phyloP scores from a whole-genome alignment of 176 grass and related monocot genomes.

The Saccharum spontaneum region DNA sequence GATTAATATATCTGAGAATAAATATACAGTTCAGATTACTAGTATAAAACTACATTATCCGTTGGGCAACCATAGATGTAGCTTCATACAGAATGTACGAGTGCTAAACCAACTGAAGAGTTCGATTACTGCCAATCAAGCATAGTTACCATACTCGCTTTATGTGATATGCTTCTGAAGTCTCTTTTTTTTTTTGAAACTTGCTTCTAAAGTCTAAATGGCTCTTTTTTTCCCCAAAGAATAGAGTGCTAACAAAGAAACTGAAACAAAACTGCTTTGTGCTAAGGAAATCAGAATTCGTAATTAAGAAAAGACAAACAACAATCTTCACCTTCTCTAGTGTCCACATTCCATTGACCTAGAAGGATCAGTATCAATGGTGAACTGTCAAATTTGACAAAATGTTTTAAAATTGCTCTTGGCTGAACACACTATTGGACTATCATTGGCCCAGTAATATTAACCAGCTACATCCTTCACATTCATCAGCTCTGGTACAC shows the following conservation, averaged over 20 bases:
- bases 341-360: not conserved
- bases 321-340: not conserved
- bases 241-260: not conserved
- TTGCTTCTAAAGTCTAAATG: not conserved
- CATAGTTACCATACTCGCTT: not conserved
- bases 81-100: not conserved
- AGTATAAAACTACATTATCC: conserved; percentile 27
- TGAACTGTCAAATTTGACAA: not conserved
- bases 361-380: not conserved
- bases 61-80: not conserved
- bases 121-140: not conserved
- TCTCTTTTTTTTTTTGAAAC: not conserved
- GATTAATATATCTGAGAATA: conserved; percentile 5
- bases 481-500: not conserved
- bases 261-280: not conserved
- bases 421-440: not conserved
- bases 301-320: not conserved
- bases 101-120: not conserved
- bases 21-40: conserved; percentile 13
- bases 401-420: conserved; percentile 1
- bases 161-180: not conserved
- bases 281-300: not conserved
- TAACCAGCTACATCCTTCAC: not conserved
- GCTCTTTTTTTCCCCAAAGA: not conserved
- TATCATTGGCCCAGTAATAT: not conserved